These are phyloP conservation scores for Mortierella antarctica DNA, from an alignment of 192 early-diverging fungal species.

Conservation along the genomic window DNA sequence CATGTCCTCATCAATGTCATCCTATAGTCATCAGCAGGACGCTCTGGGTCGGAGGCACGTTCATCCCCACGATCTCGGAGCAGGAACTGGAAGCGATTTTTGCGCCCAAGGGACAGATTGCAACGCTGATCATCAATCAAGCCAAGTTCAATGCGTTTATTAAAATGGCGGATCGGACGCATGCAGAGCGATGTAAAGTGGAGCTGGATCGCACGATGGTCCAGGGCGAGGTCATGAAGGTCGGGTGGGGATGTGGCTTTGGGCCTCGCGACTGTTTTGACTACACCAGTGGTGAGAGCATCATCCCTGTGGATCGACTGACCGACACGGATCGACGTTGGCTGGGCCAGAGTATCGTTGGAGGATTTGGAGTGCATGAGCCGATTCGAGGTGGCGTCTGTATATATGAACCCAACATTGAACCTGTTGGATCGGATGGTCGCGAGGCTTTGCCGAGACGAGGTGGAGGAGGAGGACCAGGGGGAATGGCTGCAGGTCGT, in stretches of 20 bases:
- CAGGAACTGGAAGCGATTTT: constrained; percentile 50
- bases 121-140: constrained; percentile 55
- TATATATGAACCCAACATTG: constrained; percentile 56
- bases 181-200: constrained; percentile 37
- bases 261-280: constrained; percentile 59
- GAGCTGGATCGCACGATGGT: constrained; percentile 33
- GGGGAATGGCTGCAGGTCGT: neutral
- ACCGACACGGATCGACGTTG: constrained; percentile 57
- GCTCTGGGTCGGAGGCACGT: constrained; percentile 53
- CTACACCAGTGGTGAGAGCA: constrained; percentile 41
- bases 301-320: constrained; percentile 52
- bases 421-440: constrained; percentile 26
- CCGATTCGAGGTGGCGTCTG: constrained; percentile 51
- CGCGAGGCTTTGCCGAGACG: constrained; percentile 39
- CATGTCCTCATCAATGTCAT: neutral
- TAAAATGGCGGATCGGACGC: constrained; percentile 54
- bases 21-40: constrained; percentile 54
- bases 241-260: constrained; percentile 60
- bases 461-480: constrained; percentile 4
- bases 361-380: constrained; percentile 52
- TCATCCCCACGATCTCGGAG: constrained; percentile 43
- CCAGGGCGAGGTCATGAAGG: constrained; percentile 49
- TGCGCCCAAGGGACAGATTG: constrained; percentile 39
- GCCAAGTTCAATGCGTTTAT: constrained; percentile 59
- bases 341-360: constrained; percentile 43